Evolutionary conservation across 345 rosid species (phyloP).

Genomic region (Acer yangbiense): DNA sequence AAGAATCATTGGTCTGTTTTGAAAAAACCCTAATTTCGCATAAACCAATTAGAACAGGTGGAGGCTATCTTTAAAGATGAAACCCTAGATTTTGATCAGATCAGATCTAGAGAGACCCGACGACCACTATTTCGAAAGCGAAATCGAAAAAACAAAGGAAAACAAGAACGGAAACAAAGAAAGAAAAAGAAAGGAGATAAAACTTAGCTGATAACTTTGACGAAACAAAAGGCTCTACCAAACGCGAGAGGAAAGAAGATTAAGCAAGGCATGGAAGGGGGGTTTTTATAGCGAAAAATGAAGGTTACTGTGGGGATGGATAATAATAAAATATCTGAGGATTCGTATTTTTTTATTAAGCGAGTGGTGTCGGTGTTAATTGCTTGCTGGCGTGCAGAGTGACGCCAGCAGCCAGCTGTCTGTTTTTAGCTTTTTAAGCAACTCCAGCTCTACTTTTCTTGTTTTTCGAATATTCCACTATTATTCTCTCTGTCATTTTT

Average conservation of each 20-base stretch:
- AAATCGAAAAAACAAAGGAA: neutral
- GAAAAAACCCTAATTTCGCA: conserved; percentile 14
- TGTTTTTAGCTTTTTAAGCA: neutral
- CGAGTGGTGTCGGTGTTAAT: conserved; percentile 31
- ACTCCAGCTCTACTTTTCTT: neutral
- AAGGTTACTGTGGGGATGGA: neutral
- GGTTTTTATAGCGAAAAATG: conserved; percentile 26
- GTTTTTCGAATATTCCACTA: neutral
- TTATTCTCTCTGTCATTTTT: too few species aligned
- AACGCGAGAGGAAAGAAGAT: conserved; percentile 36
- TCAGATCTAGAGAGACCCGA: conserved; percentile 7
- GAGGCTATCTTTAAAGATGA: neutral
- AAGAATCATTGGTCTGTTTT: conserved; percentile 39
- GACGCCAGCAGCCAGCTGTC: conserved; percentile 37
- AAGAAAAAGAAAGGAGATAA: neutral
- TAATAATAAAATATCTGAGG: neutral
- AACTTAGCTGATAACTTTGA: conserved; percentile 33
- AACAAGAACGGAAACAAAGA: neutral
- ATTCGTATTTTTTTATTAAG: neutral
- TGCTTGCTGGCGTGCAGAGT: conserved; percentile 34
- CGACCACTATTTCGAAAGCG: neutral
- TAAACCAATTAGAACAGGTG: conserved; percentile 10
- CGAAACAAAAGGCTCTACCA: neutral
- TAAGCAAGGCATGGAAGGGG: rapidly evolving
- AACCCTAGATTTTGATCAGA: conserved; percentile 35